Conservation (phyloP, 352 stramenopile species). For the Globisporangium cederbergense region DNA sequence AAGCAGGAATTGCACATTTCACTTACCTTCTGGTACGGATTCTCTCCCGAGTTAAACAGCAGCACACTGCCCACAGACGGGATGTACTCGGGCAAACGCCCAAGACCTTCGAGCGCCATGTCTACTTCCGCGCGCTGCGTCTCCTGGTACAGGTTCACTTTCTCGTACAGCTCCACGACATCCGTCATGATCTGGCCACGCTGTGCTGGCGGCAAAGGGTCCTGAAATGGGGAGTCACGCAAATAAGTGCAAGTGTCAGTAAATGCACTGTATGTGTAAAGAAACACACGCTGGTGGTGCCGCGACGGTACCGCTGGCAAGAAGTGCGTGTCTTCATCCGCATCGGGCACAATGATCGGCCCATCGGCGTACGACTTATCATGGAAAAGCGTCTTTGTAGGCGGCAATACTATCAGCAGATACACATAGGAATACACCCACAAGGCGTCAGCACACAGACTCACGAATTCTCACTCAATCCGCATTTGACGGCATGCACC, state of each 20-base stretch:
- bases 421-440: background rate
- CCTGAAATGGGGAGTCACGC: constrained; percentile 21
- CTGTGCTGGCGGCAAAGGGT: constrained; percentile 65
- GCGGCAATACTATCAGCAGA: constrained; percentile 32
- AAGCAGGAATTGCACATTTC: background rate
- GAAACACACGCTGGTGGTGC: background rate
- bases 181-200: constrained; percentile 78
- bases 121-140: constrained; percentile 71
- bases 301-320: constrained; percentile 39
- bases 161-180: constrained; percentile 80
- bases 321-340: constrained; percentile 80
- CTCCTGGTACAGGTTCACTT: constrained; percentile 76
- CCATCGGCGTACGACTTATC: constrained; percentile 83
- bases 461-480: background rate
- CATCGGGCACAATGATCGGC: constrained; percentile 62
- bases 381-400: constrained; percentile 75
- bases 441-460: background rate
- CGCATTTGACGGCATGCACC: constrained; percentile 9
- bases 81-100: constrained; percentile 76
- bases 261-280: background rate
- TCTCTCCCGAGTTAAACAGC: constrained; percentile 87
- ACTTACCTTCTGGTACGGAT: constrained; percentile 81
- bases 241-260: background rate
- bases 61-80: constrained; percentile 77
- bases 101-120: constrained; percentile 76